Percentiles rank a stretch among this genome's conserved stretches.
Conservation (phyloP, 148 eudicot species). For the Persicaria tinctoria region DNA sequence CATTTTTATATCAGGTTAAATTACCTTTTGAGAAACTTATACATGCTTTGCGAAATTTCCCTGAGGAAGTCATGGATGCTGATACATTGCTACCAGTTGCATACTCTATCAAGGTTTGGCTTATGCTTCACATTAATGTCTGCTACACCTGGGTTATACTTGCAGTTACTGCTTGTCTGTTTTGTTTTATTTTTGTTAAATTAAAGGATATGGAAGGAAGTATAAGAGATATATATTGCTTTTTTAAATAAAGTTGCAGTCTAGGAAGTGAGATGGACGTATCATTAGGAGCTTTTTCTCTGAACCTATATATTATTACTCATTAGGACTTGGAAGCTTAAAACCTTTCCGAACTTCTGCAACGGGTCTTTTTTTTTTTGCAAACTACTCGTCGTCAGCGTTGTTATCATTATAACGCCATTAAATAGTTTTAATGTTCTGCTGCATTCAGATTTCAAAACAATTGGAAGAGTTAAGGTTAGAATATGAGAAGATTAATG, state of each 20-base stretch:
- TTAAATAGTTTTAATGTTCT: neutral
- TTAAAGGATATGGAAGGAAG: neutral
- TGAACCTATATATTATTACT: no score
- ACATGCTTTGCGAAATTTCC: conserved; percentile 86
- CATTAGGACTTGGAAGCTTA: no score
- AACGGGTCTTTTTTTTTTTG: neutral
- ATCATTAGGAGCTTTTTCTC: neutral
- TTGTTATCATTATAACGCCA: neutral
- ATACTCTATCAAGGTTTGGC: conserved; percentile 81
- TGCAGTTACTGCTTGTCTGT: no score
- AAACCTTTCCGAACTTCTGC: neutral
- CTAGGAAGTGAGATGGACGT: neutral
- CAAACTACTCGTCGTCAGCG: neutral
- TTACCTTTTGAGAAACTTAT: conserved; percentile 94
- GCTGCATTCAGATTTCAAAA: conserved; percentile 55
- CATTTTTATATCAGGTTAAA: conserved; percentile 43
- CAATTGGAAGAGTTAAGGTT: conserved; percentile 62
- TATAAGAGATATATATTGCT: neutral
- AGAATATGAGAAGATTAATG: conserved; percentile 59
- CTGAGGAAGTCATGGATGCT: conserved; percentile 90
- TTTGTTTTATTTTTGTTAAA: no score
- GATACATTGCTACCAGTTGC: conserved; percentile 83
- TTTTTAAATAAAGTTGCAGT: neutral
- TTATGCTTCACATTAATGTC: no score
- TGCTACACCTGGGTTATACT: no score